Evolutionary conservation across 75 land plant species (phyloP), one percentile per base, ranked within the genome.

Genomic region (Pinus albicaulis): DNA sequence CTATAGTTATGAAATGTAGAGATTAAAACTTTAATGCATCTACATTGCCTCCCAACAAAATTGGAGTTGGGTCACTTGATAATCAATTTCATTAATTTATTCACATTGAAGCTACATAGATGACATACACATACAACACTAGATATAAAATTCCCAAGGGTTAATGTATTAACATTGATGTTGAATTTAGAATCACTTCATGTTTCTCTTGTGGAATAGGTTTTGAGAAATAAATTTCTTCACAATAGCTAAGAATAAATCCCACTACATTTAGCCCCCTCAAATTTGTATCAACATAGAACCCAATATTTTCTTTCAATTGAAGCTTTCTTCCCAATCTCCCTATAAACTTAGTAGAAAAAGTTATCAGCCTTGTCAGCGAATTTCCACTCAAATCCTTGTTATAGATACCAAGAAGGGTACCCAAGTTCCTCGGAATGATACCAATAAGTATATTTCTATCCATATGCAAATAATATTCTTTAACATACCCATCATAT

Each of bases 351-450:
- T 71, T 80, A 7, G 80, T 48, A 25, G 82, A 78, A 53, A 92
- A 83, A 2, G 98, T 96, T 26, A 95, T 75, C 20, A 76, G 72
- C 11, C 98, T 94, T 2, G 53, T 76, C 22, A 95, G 71, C 17
- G 16, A 62, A 74, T 95, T 95, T 59, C 83, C 80, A 26, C 92
- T 79, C 24, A 20, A 60, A 22, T 60, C 10, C 28, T 24, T 60
- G 28, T 60, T 60, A 8, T 60, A 60, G 11, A 60, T 60, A 24
- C 24, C 10, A n/a, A 28, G 28, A 22, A 24, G 10, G 0, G 10
- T 23, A 22, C 24, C 63, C 10, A 60, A 60, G 11, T 10, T 23
- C 24, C 63, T 60, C 2, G 95, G 82, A 5, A 87, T 76, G 17
- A 24, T 61, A 3, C 95, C 95, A 41, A 83, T 66, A 14, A 93